phyloP scores from a whole-genome alignment of 1,284 basidiomycete genomes.

The Ustilago bromivora region DNA sequence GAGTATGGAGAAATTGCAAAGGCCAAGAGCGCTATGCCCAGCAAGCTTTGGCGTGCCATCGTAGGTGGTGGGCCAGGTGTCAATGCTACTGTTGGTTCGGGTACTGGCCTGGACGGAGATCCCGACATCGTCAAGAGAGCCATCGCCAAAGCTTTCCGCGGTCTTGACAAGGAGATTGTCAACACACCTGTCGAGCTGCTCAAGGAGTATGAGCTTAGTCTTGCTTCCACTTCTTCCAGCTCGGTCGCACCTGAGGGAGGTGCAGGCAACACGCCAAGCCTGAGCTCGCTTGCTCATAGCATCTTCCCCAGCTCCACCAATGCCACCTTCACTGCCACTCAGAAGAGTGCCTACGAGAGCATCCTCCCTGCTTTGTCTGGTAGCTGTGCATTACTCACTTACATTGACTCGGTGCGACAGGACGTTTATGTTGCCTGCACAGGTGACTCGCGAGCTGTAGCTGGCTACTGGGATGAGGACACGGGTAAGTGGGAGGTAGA shows the following conservation, averaged over 20 bases:
- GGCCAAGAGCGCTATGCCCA: constrained; percentile 62
- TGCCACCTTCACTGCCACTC: constrained; percentile 61
- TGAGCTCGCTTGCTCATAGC: constrained; percentile 64
- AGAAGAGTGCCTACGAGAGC: constrained; percentile 64
- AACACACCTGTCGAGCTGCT: constrained; percentile 81
- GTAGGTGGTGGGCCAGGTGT: constrained; percentile 54
- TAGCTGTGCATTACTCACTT: constrained; percentile 66
- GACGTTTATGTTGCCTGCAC: constrained; percentile 78
- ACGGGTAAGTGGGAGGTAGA: constrained; percentile 83
- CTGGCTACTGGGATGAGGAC: constrained; percentile 80
- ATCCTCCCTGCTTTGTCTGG: constrained; percentile 66
- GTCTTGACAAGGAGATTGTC: constrained; percentile 82
- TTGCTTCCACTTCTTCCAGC: constrained; percentile 70
- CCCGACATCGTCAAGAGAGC: constrained; percentile 78
- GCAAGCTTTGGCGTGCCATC: constrained; percentile 62
- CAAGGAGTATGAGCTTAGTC: constrained; percentile 71
- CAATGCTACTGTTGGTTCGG: constrained; percentile 14
- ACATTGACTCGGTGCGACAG: constrained; percentile 65
- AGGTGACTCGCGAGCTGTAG: constrained; percentile 94
- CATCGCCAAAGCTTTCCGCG: constrained; percentile 82
- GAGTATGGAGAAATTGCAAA: constrained; percentile 66
- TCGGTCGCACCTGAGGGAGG: constrained; percentile 43
- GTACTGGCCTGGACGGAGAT: constrained; percentile 73
- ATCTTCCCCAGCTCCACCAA: constrained; percentile 62
- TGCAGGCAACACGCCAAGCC: constrained; percentile 45